A percentile compares a stretch with the other conserved stretches of the same genome.
Evolutionary conservation across 305 asterid genomes (phyloP).

Genomic region (Striga hermonthica): DNA sequence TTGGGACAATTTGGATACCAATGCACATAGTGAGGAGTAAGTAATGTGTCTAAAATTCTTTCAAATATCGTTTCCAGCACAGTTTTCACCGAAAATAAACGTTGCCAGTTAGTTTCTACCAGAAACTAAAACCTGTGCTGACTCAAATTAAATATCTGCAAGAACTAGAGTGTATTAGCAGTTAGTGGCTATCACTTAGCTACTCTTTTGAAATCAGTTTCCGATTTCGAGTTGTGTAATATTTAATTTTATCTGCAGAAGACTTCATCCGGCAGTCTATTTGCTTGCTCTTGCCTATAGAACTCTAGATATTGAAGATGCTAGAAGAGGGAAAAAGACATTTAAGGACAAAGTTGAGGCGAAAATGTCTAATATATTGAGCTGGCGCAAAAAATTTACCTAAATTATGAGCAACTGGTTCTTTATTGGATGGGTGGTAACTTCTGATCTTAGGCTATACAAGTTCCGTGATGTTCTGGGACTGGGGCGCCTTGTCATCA

Average conservation of each 20-base stretch:
- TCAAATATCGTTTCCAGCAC: slow-evolving; percentile 18
- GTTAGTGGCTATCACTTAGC: slow-evolving; percentile 12
- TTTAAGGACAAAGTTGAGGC: slow-evolving; percentile 58
- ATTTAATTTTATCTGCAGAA: slow-evolving; percentile 52
- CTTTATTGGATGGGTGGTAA: slow-evolving; percentile 23
- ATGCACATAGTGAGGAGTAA: slow-evolving; percentile 59
- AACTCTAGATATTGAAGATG: slow-evolving; percentile 78
- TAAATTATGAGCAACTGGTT: slow-evolving; percentile 30
- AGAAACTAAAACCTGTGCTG: background rate
- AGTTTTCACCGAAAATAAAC: slow-evolving; percentile 4
- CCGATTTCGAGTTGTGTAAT: slow-evolving; percentile 22
- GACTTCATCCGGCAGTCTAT: slow-evolving; percentile 89
- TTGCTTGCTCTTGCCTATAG: slow-evolving; percentile 87
- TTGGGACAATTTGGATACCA: slow-evolving; percentile 63
- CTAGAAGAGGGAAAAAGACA: slow-evolving; percentile 45
- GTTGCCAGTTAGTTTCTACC: slow-evolving; percentile 24
- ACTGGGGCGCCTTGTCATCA: slow-evolving; percentile 9
- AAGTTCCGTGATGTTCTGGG: slow-evolving; percentile 8
- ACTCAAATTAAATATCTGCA: background rate
- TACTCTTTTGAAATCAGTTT: slow-evolving; percentile 18
- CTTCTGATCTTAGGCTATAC: slow-evolving; percentile 18
- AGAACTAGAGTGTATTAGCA: slow-evolving; percentile 6
- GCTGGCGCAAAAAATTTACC: slow-evolving; percentile 56
- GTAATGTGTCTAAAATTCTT: slow-evolving; percentile 30
- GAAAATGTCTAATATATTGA: slow-evolving; percentile 47